phyloP scores from a whole-genome alignment of 2,329 filamentous ascomycete species.

The Epichloe sylvatica region DNA sequence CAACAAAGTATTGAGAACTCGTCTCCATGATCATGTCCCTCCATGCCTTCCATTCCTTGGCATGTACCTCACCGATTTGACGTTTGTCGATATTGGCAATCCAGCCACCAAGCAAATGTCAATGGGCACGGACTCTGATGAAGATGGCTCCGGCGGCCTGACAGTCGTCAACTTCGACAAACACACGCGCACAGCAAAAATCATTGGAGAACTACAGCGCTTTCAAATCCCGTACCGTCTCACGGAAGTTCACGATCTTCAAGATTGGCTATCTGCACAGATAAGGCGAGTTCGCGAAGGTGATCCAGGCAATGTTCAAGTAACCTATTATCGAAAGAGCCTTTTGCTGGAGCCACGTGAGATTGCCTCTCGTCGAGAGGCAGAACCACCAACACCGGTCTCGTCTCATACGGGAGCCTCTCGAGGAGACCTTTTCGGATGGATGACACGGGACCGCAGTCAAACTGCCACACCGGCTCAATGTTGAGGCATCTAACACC shows the following conservation, averaged over 20 bases:
- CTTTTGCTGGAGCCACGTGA: slow-evolving; percentile 69
- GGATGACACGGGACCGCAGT: slow-evolving; percentile 36
- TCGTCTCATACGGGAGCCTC: slow-evolving; percentile 16
- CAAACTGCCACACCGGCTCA: slow-evolving; percentile 14
- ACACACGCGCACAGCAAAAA: slow-evolving; percentile 83
- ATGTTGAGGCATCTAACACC: slow-evolving; percentile 2
- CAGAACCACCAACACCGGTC: slow-evolving; percentile 20
- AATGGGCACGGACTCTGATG: slow-evolving; percentile 32
- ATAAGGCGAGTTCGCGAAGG: slow-evolving; percentile 58
- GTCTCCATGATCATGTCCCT: slow-evolving; percentile 72
- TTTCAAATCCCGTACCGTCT: slow-evolving; percentile 91
- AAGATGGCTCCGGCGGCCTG: slow-evolving; percentile 52
- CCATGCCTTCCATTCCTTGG: slow-evolving; percentile 92
- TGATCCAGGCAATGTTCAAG: slow-evolving; percentile 42
- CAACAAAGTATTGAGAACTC: slow-evolving; percentile 71
- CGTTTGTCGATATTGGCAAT: slow-evolving; percentile 91
- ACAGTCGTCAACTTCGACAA: slow-evolving; percentile 97
- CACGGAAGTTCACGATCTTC: slow-evolving; percentile 69
- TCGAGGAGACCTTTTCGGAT: slow-evolving; percentile 32
- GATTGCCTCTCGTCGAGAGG: slow-evolving; percentile 19
- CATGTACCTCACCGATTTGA: slow-evolving; percentile 91
- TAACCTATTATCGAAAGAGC: slow-evolving; percentile 65
- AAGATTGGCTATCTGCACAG: slow-evolving; percentile 81
- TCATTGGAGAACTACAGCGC: slow-evolving; percentile 87
- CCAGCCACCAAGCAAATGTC: slow-evolving; percentile 64